Conservation (phyloP, 1,284 basidiomycete genomes). For the Sphaerobolus stellatus region DNA sequence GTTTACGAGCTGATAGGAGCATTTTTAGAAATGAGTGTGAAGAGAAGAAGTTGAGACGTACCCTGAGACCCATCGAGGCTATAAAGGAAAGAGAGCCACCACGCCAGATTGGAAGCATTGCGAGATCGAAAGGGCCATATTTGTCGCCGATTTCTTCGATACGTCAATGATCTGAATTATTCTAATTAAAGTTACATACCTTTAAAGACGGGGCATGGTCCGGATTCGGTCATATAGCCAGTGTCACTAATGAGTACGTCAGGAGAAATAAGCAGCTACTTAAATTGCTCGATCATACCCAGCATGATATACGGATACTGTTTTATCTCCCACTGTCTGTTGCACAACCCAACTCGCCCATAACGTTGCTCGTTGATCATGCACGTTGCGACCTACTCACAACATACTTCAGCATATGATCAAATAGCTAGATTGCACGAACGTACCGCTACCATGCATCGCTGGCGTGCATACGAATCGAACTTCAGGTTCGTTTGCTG, state of each 20-base stretch:
- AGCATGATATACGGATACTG: slow-evolving; percentile 25
- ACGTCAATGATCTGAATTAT: slow-evolving; percentile 3
- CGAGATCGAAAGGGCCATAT: slow-evolving; percentile 34
- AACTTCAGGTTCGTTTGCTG: slow-evolving; percentile 9
- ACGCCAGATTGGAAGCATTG: slow-evolving; percentile 38
- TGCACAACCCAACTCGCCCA: slow-evolving; percentile 36
- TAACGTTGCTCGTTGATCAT: slow-evolving; percentile 29
- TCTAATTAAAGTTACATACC: slow-evolving; percentile 17
- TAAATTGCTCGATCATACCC: slow-evolving; percentile 18
- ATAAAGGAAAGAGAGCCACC: slow-evolving; percentile 32
- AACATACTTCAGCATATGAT: not conserved
- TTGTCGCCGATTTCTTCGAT: slow-evolving; percentile 32
- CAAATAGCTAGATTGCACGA: not conserved
- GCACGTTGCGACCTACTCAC: slow-evolving; percentile 25
- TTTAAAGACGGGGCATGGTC: slow-evolving; percentile 32
- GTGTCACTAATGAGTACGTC: slow-evolving; percentile 25
- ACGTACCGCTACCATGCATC: slow-evolving; percentile 34
- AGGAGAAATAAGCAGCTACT: not conserved
- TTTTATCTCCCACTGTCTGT: slow-evolving; percentile 12
- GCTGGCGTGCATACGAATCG: slow-evolving; percentile 33
- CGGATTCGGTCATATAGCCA: slow-evolving; percentile 30
- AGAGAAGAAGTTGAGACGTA: slow-evolving; percentile 13
- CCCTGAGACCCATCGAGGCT: slow-evolving; percentile 28
- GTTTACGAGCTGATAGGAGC: slow-evolving; percentile 18
- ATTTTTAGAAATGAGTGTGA: not conserved